Percentiles rank a stretch among this genome's conserved stretches.
phyloP scores from a whole-genome alignment of 2,329 filamentous ascomycete genomes.

The Chaetothyriales sp. region DNA sequence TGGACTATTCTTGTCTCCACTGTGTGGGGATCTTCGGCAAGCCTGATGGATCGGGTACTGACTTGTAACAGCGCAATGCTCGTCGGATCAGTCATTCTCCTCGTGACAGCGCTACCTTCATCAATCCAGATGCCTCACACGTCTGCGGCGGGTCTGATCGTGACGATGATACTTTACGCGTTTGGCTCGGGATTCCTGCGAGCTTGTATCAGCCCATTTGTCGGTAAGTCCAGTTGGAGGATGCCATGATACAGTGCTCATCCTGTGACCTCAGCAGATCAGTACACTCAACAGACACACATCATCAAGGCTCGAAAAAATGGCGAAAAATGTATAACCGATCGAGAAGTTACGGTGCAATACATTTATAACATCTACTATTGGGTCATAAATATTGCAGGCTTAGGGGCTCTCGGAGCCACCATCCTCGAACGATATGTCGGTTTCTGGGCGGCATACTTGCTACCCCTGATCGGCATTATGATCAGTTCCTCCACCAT shows the following conservation, averaged over 20 bases:
- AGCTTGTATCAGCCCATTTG: neutral
- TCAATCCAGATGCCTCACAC: neutral
- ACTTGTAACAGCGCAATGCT: neutral
- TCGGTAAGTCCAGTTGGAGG: neutral
- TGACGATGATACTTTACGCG: neutral
- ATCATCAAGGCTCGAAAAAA: conserved; percentile 27
- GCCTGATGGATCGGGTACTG: neutral
- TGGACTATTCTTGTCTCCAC: neutral
- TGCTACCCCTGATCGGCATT: conserved; percentile 25
- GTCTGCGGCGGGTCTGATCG: neutral
- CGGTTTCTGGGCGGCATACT: conserved; percentile 53
- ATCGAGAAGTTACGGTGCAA: conserved; percentile 52
- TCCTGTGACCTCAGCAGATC: conserved; percentile 36
- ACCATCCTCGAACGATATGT: conserved; percentile 54
- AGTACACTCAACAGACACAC: conserved; percentile 47
- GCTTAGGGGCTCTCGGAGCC: conserved; percentile 52
- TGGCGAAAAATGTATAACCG: conserved; percentile 48
- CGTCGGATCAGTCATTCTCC: neutral
- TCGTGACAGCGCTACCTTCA: neutral
- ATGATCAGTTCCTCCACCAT: neutral
- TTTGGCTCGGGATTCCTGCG: neutral
- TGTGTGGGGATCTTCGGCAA: neutral
- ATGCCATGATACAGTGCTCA: neutral
- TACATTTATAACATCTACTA: conserved; percentile 65
- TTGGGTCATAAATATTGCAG: conserved; percentile 60